Evolutionary conservation across 108 stramenopile genomes (phyloP), one percentile per base, ranked within the genome.

Genomic region (Schizochytrium sp.): DNA sequence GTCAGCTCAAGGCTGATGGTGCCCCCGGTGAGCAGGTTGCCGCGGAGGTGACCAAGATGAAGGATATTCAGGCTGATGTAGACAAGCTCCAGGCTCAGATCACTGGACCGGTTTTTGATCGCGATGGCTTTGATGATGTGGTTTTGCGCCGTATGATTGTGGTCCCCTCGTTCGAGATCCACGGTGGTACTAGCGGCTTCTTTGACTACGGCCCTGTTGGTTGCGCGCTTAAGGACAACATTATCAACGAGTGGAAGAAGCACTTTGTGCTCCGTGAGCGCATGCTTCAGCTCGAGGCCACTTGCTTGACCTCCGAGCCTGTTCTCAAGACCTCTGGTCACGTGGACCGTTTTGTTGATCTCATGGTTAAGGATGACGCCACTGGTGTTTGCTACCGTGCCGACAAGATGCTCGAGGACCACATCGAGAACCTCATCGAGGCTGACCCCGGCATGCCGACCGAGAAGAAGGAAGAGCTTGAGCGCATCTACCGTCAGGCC

Each of bases 271-370:
- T 98, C 40, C 90, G 96, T 42, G 99, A 99, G 92, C 94, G 92
- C 76, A 99, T 99, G 99, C 95, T 99, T 56, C 98, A 99, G 93
- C 98, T 99, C 97, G 99, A 99, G 91, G 98, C 97, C 90, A 99
- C 99, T 57, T 96, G 95, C 88, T 94, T 99, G 59, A 99, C 99
- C 38, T 98, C 99, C 41, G 95, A 97, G 88, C 93, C 92, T 4
- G 99, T 99, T 4, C 92, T 99, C 46, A 97, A 98, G 91, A 97
- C 99, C 0, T 97, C 96, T 73, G 99, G 99, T 15, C 99, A 99
- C 92, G 99, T 99, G 44, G 99, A 99, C 89, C 96, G 97, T 3
- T 99, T 99, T 92, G 98, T 98, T n/a, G 99, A 99, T 94, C 94
- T 99, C 83, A 99, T 99, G 99, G 99, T 98, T 46, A 57, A 61